Evolutionary conservation across 805 yeast genomes (phyloP).

Genomic region (Wickerhamiella brachini): DNA sequence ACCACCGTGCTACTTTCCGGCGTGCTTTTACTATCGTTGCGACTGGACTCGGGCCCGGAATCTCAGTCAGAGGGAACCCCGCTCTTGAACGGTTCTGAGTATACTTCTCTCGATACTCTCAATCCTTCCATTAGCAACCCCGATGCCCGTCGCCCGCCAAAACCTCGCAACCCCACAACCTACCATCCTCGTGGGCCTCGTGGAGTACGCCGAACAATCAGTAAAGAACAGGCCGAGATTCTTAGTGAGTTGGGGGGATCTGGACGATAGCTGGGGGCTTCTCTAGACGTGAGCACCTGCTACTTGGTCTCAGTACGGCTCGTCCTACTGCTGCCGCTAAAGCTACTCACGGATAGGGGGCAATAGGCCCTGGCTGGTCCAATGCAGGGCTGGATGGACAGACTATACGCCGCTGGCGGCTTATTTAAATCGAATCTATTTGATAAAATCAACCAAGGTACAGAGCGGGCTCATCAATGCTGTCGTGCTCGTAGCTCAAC

Average conservation of each 20-base stretch:
- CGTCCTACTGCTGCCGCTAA: too few relatives aligned
- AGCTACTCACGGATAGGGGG: too few relatives aligned
- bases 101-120: slow-evolving; percentile 21
- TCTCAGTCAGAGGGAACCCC: slow-evolving; percentile 4
- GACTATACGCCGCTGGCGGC: background rate
- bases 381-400: too few relatives aligned
- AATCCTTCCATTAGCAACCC: slow-evolving; percentile 16
- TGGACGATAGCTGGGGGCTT: too few relatives aligned
- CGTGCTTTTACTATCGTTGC: slow-evolving; percentile 52
- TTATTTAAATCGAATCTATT: too few relatives aligned
- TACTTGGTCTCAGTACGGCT: too few relatives aligned
- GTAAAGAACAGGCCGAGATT: slow-evolving; percentile 41
- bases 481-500: slow-evolving; percentile 75
- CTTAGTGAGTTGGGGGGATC: slow-evolving; percentile 30
- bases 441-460: slow-evolving; percentile 45
- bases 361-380: too few relatives aligned
- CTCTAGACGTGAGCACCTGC: too few relatives aligned
- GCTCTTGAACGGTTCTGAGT: slow-evolving; percentile 9
- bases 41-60: slow-evolving; percentile 14
- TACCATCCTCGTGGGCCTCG: background rate
- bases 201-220: slow-evolving; percentile 24
- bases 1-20: slow-evolving; percentile 37
- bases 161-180: slow-evolving; percentile 11
- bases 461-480: slow-evolving; percentile 75
- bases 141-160: slow-evolving; percentile 7